These are phyloP conservation scores for Pseudoperonospora humuli DNA, from an alignment of 352 stramenopile species.

Conservation along the genomic window DNA sequence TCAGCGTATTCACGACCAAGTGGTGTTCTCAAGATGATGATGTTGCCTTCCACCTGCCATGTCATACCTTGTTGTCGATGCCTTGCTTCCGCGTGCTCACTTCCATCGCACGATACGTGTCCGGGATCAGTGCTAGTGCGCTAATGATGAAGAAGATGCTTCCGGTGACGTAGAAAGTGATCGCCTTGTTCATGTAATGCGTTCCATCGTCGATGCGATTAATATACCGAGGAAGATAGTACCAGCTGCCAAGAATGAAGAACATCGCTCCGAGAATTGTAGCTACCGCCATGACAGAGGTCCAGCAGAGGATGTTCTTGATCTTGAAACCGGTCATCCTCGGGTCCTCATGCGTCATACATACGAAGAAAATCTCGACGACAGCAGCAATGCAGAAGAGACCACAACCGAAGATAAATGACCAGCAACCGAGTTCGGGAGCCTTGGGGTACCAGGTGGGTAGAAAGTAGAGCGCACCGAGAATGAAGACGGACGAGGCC, in stretches of 20 bases:
- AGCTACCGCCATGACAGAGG: slow-evolving; percentile 33
- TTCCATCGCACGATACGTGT: slow-evolving; percentile 40
- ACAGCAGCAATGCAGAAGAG: slow-evolving; percentile 57
- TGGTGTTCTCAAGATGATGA: not conserved
- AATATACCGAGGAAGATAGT: slow-evolving; percentile 75
- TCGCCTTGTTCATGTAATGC: slow-evolving; percentile 68
- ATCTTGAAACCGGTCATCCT: slow-evolving; percentile 39
- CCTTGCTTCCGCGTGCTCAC: slow-evolving; percentile 10
- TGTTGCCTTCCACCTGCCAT: slow-evolving; percentile 16
- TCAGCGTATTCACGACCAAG: too few relatives aligned
- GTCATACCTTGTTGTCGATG: slow-evolving; percentile 22
- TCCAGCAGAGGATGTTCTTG: slow-evolving; percentile 52
- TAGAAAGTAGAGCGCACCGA: slow-evolving; percentile 75
- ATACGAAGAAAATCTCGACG: slow-evolving; percentile 58
- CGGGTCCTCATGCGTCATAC: slow-evolving; percentile 49
- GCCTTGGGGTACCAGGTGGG: slow-evolving; percentile 62
- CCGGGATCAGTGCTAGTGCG: slow-evolving; percentile 46
- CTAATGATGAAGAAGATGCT: slow-evolving; percentile 78
- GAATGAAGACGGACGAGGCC: slow-evolving; percentile 61
- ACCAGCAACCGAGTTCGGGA: slow-evolving; percentile 60
- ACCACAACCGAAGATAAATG: slow-evolving; percentile 65
- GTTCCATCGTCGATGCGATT: slow-evolving; percentile 44
- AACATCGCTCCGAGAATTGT: slow-evolving; percentile 58
- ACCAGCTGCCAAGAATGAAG: slow-evolving; percentile 77
- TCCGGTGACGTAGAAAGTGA: slow-evolving; percentile 65